Percentiles rank a stretch among this genome's conserved stretches.
These are phyloP conservation scores for Quercus parvula DNA, from an alignment of 306 rosid genomes.

Conservation along the genomic window DNA sequence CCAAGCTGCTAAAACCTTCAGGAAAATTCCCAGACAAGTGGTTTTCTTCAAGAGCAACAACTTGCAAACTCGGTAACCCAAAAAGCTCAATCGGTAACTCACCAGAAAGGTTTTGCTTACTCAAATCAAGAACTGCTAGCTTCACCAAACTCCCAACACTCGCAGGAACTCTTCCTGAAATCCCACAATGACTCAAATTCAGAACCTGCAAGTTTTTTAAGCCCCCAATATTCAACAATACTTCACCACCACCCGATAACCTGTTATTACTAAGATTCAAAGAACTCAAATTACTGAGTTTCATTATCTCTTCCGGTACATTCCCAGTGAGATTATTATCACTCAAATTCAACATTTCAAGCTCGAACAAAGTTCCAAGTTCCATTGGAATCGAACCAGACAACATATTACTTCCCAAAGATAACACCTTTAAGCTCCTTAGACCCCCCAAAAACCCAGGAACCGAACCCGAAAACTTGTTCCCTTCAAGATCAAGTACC, in stretches of 20 bases:
- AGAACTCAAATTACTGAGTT: constrained; percentile 50
- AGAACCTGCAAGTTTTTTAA: constrained; percentile 52
- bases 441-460: constrained; percentile 50
- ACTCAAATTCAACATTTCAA: constrained; percentile 57
- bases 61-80: constrained; percentile 66
- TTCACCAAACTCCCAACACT: constrained; percentile 64
- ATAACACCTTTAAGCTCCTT: constrained; percentile 38
- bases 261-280: constrained; percentile 67
- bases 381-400: constrained; percentile 51
- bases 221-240: constrained; percentile 41
- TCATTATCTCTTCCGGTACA: constrained; percentile 51
- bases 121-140: constrained; percentile 63
- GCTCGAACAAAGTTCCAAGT: constrained; percentile 44
- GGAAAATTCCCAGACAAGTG: constrained; percentile 61
- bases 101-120: constrained; percentile 70
- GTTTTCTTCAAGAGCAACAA: constrained; percentile 64
- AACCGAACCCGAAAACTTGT: constrained; percentile 45
- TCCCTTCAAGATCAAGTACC: constrained; percentile 64
- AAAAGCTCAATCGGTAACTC: constrained; percentile 67
- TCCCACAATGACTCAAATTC: constrained; percentile 68
- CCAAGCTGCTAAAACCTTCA: constrained; percentile 84
- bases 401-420: constrained; percentile 51
- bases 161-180: constrained; percentile 57
- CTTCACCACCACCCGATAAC: constrained; percentile 35
- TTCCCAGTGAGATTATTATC: constrained; percentile 52